Evolutionary conservation across 139 green algal genomes (phyloP).

Genomic region (Chlorella vulgaris): DNA sequence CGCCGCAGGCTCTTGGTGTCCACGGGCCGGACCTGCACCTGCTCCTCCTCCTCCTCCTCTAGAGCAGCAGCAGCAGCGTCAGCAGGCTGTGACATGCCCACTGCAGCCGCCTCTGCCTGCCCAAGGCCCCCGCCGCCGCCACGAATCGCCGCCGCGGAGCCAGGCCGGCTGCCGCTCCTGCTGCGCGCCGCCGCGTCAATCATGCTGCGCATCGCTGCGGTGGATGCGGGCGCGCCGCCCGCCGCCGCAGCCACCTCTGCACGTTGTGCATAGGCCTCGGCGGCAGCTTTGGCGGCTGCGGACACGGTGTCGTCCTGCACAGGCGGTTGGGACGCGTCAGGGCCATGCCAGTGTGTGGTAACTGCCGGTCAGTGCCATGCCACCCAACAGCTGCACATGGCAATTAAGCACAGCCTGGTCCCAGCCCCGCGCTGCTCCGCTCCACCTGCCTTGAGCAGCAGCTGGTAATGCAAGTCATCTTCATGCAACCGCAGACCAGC

Average conservation of each 20-base stretch:
- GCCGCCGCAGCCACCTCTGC: not conserved
- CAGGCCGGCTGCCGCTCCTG: not conserved
- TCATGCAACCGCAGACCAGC: not conserved
- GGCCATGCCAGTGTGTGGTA: no score
- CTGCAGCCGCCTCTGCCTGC: not conserved
- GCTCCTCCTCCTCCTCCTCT: no score
- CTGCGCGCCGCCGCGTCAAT: not conserved
- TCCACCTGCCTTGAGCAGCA: conserved; percentile 6
- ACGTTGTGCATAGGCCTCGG: not conserved
- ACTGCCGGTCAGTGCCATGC: no score
- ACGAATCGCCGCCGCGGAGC: not conserved
- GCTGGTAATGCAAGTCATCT: conserved; percentile 20
- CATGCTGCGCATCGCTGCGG: not conserved
- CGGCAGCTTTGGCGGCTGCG: not conserved
- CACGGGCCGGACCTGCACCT: not conserved
- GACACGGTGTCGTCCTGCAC: not conserved
- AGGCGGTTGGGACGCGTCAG: no score
- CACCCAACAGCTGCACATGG: no score
- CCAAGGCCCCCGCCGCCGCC: no score
- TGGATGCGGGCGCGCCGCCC: not conserved
- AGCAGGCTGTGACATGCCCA: not conserved
- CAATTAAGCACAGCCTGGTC: no score
- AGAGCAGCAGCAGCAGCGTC: no score
- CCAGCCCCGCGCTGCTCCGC: no score
- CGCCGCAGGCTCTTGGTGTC: conserved; percentile 31